Evolutionary conservation across 257 asterid species (phyloP).

Genomic region (Galeopsis tetrahit): DNA sequence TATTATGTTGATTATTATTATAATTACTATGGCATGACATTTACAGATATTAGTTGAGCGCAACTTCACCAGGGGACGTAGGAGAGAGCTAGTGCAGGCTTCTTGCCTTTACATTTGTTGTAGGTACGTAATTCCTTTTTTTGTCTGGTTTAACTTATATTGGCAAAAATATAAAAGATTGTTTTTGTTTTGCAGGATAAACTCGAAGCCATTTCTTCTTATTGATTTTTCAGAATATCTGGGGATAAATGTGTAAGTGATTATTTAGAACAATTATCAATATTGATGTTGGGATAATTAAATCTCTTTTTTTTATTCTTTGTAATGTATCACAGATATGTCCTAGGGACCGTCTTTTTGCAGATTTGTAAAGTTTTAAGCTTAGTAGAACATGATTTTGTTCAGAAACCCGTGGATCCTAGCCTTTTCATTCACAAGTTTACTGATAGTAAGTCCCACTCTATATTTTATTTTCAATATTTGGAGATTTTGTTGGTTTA

Average conservation of each 20-base stretch:
- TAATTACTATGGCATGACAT: constrained; percentile 19
- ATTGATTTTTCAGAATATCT: constrained; percentile 88
- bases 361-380: constrained; percentile 78
- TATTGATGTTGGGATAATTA: constrained; percentile 8
- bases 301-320: constrained; percentile 14
- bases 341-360: constrained; percentile 86
- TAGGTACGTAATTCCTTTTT: constrained; percentile 46
- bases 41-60: constrained; percentile 72
- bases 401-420: constrained; percentile 87
- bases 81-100: constrained; percentile 83
- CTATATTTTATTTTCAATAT: too few species aligned
- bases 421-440: constrained; percentile 89
- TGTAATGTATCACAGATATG: constrained; percentile 55
- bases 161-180: background rate
- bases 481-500: constrained; percentile 21
- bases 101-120: constrained; percentile 86
- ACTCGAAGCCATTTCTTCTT: constrained; percentile 74
- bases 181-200: constrained; percentile 55
- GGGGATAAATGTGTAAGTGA: constrained; percentile 77
- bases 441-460: constrained; percentile 57
- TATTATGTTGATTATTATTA: background rate
- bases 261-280: background rate
- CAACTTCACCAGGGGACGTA: constrained; percentile 84
- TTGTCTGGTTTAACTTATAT: background rate
- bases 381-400: constrained; percentile 65